These are phyloP conservation scores for Fonsecaea multimorphosa DNA, from an alignment of 2,329 filamentous ascomycete species.

Conservation along the genomic window DNA sequence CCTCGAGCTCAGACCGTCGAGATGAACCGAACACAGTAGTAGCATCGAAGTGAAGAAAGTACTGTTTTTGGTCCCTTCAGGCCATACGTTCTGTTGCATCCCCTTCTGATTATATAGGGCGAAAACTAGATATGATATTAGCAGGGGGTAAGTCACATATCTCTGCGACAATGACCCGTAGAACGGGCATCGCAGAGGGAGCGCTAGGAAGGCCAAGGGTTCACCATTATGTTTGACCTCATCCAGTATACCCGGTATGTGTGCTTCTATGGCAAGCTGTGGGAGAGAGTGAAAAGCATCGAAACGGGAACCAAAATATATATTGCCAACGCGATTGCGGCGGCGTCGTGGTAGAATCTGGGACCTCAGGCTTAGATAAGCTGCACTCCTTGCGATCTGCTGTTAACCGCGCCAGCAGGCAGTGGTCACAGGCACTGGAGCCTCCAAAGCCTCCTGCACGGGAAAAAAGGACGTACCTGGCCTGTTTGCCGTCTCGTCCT, in stretches of 20 bases:
- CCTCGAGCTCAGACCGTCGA: constrained; percentile 21
- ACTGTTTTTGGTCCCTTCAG: constrained; percentile 16
- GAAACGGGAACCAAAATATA: constrained; percentile 26
- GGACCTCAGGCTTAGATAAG: constrained; percentile 8
- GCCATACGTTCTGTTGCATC: constrained; percentile 28
- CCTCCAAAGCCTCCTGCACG: background rate
- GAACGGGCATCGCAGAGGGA: background rate
- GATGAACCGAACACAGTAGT: constrained; percentile 28
- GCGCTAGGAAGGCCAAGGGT: background rate
- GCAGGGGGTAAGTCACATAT: background rate
- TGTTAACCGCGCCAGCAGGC: background rate
- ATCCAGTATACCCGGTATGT: constrained; percentile 25
- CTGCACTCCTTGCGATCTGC: background rate
- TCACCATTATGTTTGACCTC: constrained; percentile 28
- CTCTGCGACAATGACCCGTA: background rate
- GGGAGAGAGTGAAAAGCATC: constrained; percentile 25
- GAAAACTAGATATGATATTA: constrained; percentile 13
- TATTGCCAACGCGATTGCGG: constrained; percentile 18
- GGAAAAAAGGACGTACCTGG: constrained; percentile 19
- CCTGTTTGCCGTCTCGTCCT: constrained; percentile 21
- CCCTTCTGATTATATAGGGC: constrained; percentile 21
- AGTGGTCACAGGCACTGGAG: background rate
- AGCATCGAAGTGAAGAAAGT: constrained; percentile 30
- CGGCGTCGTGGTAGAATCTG: constrained; percentile 16
- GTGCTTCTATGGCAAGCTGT: constrained; percentile 19